A percentile compares a stretch with the other conserved stretches of the same genome.
Evolutionary conservation across 495 filamentous ascomycete genomes (phyloP).

Genomic region (Platismatia glauca): DNA sequence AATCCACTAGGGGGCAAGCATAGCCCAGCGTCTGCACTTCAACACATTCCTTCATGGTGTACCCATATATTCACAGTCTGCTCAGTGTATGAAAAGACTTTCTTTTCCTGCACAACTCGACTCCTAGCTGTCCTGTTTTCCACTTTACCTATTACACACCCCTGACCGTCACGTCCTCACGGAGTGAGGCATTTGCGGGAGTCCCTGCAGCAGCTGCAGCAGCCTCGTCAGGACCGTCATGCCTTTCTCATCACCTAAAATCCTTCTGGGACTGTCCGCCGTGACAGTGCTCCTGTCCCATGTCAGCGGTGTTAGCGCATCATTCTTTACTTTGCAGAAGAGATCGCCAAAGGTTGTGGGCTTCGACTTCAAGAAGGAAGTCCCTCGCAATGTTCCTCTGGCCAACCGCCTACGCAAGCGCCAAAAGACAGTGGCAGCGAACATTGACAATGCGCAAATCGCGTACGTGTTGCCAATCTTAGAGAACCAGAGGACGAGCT

Average conservation of each 20-base stretch:
- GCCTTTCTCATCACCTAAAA: not conserved
- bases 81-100: not conserved
- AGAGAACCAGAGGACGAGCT: not conserved
- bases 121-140: not conserved
- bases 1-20: not conserved
- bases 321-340: not conserved
- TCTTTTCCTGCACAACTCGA: not conserved
- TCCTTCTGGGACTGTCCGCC: conserved; percentile 5
- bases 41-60: not conserved
- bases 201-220: not conserved
- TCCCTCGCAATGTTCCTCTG: conserved; percentile 4
- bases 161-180: not conserved
- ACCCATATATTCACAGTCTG: not conserved
- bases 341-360: conserved; percentile 17
- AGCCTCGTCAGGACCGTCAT: not conserved
- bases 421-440: conserved; percentile 14
- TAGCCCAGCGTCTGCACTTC: not conserved
- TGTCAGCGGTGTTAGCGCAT: conserved; percentile 3
- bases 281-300: not conserved
- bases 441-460: conserved; percentile 13
- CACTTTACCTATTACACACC: not conserved
- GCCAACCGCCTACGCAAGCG: conserved; percentile 13
- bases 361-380: conserved; percentile 14
- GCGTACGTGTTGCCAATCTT: conserved; percentile 10
- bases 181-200: not conserved